Percentiles rank a stretch among this genome's conserved stretches.
Conservation (phyloP, 805 yeast species). For the Candida xyloterini region DNA sequence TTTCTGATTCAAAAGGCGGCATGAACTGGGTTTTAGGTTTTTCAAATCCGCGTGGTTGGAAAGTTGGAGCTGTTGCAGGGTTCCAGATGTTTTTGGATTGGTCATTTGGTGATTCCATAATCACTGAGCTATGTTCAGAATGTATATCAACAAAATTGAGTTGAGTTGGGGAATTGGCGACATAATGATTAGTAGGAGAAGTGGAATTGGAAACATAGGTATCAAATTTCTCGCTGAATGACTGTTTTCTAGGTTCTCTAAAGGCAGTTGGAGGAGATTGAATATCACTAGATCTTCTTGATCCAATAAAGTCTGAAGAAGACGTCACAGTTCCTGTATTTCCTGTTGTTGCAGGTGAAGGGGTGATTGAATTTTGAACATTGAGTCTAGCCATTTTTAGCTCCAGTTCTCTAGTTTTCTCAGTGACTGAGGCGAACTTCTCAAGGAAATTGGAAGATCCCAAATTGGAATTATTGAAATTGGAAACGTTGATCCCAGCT, state of each 20-base stretch:
- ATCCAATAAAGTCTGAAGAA: conserved; percentile 34
- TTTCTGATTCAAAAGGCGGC: conserved; percentile 14
- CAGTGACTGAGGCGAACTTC: conserved; percentile 63
- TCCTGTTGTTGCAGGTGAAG: conserved; percentile 9
- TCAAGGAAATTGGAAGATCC: conserved; percentile 49
- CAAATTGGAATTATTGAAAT: conserved; percentile 24
- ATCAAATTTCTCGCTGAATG: conserved; percentile 62
- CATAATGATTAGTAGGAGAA: conserved; percentile 24
- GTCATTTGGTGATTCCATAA: conserved; percentile 28
- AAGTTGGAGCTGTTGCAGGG: conserved; percentile 60
- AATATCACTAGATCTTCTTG: conserved; percentile 54
- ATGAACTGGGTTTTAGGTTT: conserved; percentile 11
- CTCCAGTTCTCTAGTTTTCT: conserved; percentile 67
- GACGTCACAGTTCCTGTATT: conserved; percentile 11
- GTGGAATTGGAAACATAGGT: conserved; percentile 38
- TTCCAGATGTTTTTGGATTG: conserved; percentile 51
- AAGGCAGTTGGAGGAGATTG: conserved; percentile 30
- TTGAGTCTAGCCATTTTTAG: conserved; percentile 42
- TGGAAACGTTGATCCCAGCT: conserved; percentile 40
- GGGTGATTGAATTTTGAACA: conserved; percentile 12
- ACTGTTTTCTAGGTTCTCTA: conserved; percentile 40
- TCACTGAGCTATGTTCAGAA: conserved; percentile 36
- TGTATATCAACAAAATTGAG: conserved; percentile 28
- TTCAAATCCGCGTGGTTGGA: conserved; percentile 44
- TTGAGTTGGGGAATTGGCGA: conserved; percentile 23